These are phyloP conservation scores for Xerocomus minutiporus DNA, from an alignment of 1,284 basidiomycete genomes.

Conservation along the genomic window DNA sequence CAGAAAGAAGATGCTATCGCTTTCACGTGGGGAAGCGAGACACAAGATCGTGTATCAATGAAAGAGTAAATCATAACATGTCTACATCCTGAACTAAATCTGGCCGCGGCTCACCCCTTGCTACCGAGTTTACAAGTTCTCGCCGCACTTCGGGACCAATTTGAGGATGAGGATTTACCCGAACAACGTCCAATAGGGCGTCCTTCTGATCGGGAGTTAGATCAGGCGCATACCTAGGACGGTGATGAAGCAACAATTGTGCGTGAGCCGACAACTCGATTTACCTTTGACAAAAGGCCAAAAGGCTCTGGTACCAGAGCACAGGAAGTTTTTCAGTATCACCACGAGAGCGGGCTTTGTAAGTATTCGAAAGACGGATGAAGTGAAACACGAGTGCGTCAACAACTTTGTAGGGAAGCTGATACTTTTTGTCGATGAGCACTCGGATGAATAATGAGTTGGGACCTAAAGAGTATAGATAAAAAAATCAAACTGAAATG, in stretches of 20 bases:
- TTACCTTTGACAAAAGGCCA: slow-evolving; percentile 91
- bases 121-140: slow-evolving; percentile 75
- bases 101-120: slow-evolving; percentile 61
- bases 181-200: slow-evolving; percentile 90
- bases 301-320: slow-evolving; percentile 95
- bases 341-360: slow-evolving; percentile 62
- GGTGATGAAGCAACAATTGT: slow-evolving; percentile 1
- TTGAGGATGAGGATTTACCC: slow-evolving; percentile 82
- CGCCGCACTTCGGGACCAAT: slow-evolving; percentile 89
- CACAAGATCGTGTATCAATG: background rate
- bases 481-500: background rate
- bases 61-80: slow-evolving; percentile 43
- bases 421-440: slow-evolving; percentile 96
- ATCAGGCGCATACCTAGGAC: slow-evolving; percentile 85
- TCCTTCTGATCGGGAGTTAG: slow-evolving; percentile 97
- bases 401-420: slow-evolving; percentile 96
- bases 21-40: background rate
- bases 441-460: slow-evolving; percentile 98
- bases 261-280: slow-evolving; percentile 17
- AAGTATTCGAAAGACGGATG: slow-evolving; percentile 89
- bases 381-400: slow-evolving; percentile 98
- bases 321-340: slow-evolving; percentile 83
- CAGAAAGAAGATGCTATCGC: background rate
- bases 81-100: slow-evolving; percentile 54
- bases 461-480: slow-evolving; percentile 52